phyloP scores from a whole-genome alignment of 495 filamentous ascomycete species.

The Hypomontagnella monticulosa region DNA sequence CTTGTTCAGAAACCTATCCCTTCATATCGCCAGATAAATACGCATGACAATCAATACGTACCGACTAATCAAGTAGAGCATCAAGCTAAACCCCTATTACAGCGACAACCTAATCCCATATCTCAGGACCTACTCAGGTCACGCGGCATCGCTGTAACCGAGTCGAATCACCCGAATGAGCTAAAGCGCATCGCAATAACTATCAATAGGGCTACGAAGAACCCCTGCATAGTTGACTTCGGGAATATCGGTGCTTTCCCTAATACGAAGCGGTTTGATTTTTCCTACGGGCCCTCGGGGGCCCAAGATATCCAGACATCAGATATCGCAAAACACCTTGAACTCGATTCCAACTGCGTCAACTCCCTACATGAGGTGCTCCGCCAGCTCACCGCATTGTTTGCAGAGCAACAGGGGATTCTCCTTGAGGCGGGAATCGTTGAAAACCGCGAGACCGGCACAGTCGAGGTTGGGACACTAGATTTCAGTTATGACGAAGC shows the following conservation, averaged over 20 bases:
- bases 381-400: constrained; percentile 66
- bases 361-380: constrained; percentile 61
- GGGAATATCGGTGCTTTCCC: constrained; percentile 51
- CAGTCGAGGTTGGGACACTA: constrained; percentile 57
- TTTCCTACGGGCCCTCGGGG: constrained; percentile 62
- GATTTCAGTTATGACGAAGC: constrained; percentile 79
- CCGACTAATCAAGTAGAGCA: too few species aligned
- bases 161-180: background rate
- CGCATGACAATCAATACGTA: constrained; percentile 6
- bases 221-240: constrained; percentile 74
- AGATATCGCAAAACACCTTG: constrained; percentile 60
- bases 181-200: constrained; percentile 62
- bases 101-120: too few species aligned
- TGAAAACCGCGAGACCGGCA: constrained; percentile 51
- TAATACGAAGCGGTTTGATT: constrained; percentile 65
- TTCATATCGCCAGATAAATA: constrained; percentile 64
- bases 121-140: too few species aligned
- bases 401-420: constrained; percentile 74
- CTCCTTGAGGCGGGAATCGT: constrained; percentile 62
- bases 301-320: constrained; percentile 42
- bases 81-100: too few species aligned
- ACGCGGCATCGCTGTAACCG: too few species aligned
- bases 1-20: constrained; percentile 2
- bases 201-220: constrained; percentile 69
- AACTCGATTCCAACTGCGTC: constrained; percentile 55